Base-by-base conservation (phyloP, 2,329 filamentous ascomycete species). In the Cytospora piceicola region DNA sequence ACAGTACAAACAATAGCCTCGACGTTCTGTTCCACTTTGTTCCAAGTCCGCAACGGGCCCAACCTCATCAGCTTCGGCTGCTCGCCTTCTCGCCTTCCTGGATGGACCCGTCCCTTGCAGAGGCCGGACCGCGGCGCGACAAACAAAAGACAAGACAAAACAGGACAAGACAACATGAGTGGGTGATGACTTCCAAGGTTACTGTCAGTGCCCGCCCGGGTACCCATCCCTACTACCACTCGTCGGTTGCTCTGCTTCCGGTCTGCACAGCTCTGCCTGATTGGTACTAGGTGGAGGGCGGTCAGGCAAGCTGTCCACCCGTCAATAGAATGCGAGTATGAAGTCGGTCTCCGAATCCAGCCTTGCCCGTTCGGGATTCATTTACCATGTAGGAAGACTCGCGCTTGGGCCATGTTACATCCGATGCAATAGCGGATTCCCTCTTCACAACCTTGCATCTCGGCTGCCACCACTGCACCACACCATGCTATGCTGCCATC, bases 331-430 rank as follows among this genome's bases (percentile, higher is more conserved):
- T 36, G 46, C 49, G n/a, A 51, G 29, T 60, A 24, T 60, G 30
- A 61, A 32, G 36, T 63, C 65, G 63, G 61, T 54, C 56, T 54
- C 61, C 65, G 65, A 64, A 39, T 42, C 39, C 22, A 34, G 55
- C 27, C 30, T 51, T 61, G 53, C 65, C 56, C 27, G 20, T 61
- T 65, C 29, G 51, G 63, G 61, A 24, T 14, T 20, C n/a, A 49
- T 12, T 11, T 24, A 55, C 8, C n/a, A 49, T 12, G 11, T 24
- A 55, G 61, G 32, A 61, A 58, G 32, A 51, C 58, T 51, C 58
- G 34, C 34, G 57, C 62, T 54, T 51, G 42, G 58, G 58, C 59
- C 57, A 49, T 53, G 65, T 65, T 46, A 56, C 54, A 64, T 54
- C 57, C 51, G 42, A 42, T 24, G 9, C 46, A 49, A 49, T 49